These are phyloP conservation scores for Diplodia seriata DNA, from an alignment of 2,329 filamentous ascomycete genomes.

Conservation along the genomic window DNA sequence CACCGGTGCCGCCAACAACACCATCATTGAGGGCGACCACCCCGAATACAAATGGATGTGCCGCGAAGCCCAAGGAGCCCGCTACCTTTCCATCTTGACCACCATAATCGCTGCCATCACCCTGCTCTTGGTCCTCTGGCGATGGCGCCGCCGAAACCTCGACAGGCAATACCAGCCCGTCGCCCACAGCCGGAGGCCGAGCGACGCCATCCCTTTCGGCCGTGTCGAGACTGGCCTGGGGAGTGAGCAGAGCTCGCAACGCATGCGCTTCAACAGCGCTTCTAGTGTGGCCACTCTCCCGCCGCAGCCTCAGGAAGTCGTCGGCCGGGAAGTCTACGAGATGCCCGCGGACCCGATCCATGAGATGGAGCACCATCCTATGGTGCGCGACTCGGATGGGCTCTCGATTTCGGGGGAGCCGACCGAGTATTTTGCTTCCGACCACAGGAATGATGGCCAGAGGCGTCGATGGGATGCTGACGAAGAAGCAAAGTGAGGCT, in stretches of 20 bases:
- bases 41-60: slow-evolving; percentile 18
- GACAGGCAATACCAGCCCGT: slow-evolving; percentile 17
- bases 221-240: neutral
- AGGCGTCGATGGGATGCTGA: neutral
- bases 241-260: neutral
- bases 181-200: neutral
- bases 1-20: slow-evolving; percentile 1
- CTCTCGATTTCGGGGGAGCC: slow-evolving; percentile 10
- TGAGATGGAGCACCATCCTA: slow-evolving; percentile 19
- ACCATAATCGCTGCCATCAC: slow-evolving; percentile 9
- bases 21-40: slow-evolving; percentile 10
- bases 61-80: slow-evolving; percentile 16
- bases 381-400: slow-evolving; percentile 12
- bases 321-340: slow-evolving; percentile 14
- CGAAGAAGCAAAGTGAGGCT: slow-evolving; percentile 19
- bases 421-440: slow-evolving; percentile 4
- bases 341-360: slow-evolving; percentile 17
- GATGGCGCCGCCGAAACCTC: slow-evolving; percentile 19
- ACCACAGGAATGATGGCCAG: neutral
- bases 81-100: slow-evolving; percentile 14
- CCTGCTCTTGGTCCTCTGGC: slow-evolving; percentile 14
- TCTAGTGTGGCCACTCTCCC: neutral
- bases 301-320: slow-evolving; percentile 4
- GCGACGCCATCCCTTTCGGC: neutral
- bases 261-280: neutral